phyloP scores from a whole-genome alignment of 768 basidiomycete species.

The Tylopilus rubrobrunneus region DNA sequence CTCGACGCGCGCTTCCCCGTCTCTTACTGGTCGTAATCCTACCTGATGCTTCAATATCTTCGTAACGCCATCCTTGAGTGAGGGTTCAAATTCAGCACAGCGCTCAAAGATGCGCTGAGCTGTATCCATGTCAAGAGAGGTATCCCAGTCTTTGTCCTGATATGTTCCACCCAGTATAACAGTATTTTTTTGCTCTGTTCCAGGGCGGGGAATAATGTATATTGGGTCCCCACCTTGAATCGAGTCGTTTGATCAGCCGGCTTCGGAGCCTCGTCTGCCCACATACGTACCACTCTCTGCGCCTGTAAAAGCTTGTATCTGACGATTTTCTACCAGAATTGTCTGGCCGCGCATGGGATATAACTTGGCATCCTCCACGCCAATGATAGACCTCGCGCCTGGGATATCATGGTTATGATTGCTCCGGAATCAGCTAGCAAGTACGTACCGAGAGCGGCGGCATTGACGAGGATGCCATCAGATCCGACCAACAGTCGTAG shows the following conservation, averaged over 20 bases:
- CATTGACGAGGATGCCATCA: constrained; percentile 49
- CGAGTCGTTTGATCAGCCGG: not conserved
- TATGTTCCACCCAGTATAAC: constrained; percentile 59
- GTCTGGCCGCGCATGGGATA: constrained; percentile 85
- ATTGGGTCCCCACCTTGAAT: constrained; percentile 31
- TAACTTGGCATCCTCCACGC: constrained; percentile 72
- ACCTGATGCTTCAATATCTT: constrained; percentile 53
- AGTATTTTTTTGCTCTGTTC: constrained; percentile 36
- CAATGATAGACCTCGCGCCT: constrained; percentile 72
- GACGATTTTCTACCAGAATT: constrained; percentile 68
- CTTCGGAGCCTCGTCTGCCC: not conserved
- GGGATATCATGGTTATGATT: not conserved
- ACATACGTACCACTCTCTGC: constrained; percentile 22
- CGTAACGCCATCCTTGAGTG: constrained; percentile 32
- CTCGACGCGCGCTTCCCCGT: constrained; percentile 56
- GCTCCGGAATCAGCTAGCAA: not conserved
- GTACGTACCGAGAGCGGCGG: constrained; percentile 46
- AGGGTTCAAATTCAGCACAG: constrained; percentile 38
- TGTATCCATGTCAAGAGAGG: constrained; percentile 39
- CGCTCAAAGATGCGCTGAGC: constrained; percentile 46
- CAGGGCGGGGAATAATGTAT: constrained; percentile 64
- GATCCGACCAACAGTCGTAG: constrained; percentile 37
- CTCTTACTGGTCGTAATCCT: constrained; percentile 53
- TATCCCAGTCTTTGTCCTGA: constrained; percentile 46
- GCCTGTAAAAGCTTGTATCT: constrained; percentile 40